Evolutionary conservation across 1,284 basidiomycete genomes (phyloP).

Genomic region (Ceratobasidium sp.): DNA sequence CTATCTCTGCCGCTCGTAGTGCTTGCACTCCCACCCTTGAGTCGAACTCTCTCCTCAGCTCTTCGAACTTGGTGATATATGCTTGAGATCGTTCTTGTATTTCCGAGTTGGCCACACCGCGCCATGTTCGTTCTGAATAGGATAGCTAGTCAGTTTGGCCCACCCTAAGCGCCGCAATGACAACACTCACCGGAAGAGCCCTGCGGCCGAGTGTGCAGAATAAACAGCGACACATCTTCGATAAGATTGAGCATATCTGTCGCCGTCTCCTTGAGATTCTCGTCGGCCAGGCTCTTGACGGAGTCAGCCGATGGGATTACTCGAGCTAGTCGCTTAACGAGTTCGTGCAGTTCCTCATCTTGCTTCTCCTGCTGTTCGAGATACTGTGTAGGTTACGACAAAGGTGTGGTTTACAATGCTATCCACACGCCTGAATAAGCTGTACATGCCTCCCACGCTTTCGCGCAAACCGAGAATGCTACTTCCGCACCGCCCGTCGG

Average conservation of each 20-base stretch:
- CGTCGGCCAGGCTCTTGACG: background rate
- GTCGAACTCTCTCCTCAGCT: no score
- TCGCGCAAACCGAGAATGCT: background rate
- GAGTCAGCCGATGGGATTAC: background rate
- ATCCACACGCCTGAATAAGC: no score
- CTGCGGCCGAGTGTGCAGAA: background rate
- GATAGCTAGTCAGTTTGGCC: no score
- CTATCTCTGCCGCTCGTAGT: no score
- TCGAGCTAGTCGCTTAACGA: background rate
- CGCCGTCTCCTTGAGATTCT: background rate
- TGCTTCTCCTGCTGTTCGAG: background rate
- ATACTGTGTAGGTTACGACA: background rate
- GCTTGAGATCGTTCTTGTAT: no score
- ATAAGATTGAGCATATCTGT: conserved; percentile 1
- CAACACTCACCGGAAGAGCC: background rate
- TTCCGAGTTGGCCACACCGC: no score
- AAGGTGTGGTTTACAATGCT: no score
- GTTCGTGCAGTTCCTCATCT: background rate
- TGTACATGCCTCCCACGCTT: background rate
- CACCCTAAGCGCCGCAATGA: no score
- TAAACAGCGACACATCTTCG: conserved; percentile 16
- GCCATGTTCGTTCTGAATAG: no score
- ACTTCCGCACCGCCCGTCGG: background rate
- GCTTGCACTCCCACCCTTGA: no score
- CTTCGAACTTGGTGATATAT: no score